Evolutionary conservation across 2,329 filamentous ascomycete species (phyloP), one percentile per base, ranked within the genome.

Genomic region (Neopestalotiopsis clavispora): DNA sequence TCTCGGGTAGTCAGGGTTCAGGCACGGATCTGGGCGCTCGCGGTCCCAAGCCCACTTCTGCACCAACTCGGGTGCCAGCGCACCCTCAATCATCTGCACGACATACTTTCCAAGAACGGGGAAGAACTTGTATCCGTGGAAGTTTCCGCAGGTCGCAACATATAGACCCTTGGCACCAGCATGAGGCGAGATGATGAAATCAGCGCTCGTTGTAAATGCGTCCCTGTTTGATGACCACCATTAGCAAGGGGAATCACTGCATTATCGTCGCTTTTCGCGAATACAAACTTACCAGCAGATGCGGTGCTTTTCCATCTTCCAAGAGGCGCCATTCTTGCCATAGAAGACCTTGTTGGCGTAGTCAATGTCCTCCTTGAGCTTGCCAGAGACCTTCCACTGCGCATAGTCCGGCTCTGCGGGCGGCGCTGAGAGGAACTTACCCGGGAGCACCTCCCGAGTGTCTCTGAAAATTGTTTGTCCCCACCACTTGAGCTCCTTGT

Each of bases 61-160:
- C 62, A 74, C 73, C 69, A 88, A 73, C 66, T 84, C 83, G 0
- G 81, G 72, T 6, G 80, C 76, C 20, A 89, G 75, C 14, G 77
- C 71, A 13, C 78, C 84, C 72, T 84, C 85, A 34, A 83, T 78
- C 89, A 86, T 86, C 73, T 88, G 84, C n/a, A 84, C 75, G 34
- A 90, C 82, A 72, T 92, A 92, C 72, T 86, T 87, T 4, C 90
- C 90, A 32, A 91, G 84, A 2, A 87, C 85, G 0, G 90, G 90
- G 68, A 92, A 84, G 77, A 92, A 91, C 77, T 92, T 92, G 82
- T 85, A 92, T 17, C 88, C 86, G 77, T 92, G 90, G 73, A 91
- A 91, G 0, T 89, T 91, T 6, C 90, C 90, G 13, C 89, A 89
- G 0, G 88, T 88, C 0, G 89, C 90, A 1, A 93, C 74, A 72